A percentile compares a stretch with the other conserved stretches of the same genome.
These are phyloP conservation scores for Nepenthes mirabilis DNA, from an alignment of 148 eudicot genomes.

Conservation along the genomic window DNA sequence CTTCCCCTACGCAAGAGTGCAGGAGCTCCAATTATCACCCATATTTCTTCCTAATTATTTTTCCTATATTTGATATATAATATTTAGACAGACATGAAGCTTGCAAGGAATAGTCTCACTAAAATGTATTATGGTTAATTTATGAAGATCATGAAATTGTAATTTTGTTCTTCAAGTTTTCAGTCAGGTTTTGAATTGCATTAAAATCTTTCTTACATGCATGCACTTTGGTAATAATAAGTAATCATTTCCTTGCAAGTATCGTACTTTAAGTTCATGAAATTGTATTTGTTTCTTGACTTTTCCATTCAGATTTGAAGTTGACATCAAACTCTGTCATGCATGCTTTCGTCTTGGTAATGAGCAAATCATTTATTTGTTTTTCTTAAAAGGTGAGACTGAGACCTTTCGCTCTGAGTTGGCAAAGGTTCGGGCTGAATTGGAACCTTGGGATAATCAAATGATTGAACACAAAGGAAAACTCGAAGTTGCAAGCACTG, in stretches of 20 bases:
- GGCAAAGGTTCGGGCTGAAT: constrained; percentile 66
- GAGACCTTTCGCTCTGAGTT: constrained; percentile 60
- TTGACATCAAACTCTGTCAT: neutral
- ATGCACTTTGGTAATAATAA: constrained; percentile 3
- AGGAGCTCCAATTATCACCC: too few species aligned
- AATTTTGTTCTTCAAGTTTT: neutral
- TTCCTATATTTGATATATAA: too few species aligned
- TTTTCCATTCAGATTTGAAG: neutral
- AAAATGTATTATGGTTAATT: too few species aligned
- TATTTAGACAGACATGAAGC: too few species aligned
- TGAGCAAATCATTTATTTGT: constrained; percentile 1
- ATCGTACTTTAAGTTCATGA: too few species aligned
- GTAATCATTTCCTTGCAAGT: too few species aligned
- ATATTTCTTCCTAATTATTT: too few species aligned
- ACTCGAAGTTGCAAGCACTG: constrained; percentile 79
- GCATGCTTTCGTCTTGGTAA: constrained; percentile 6
- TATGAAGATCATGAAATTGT: neutral
- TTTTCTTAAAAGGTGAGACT: constrained; percentile 52
- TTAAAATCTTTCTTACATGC: neutral
- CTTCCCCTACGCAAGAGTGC: too few species aligned
- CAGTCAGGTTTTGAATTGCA: neutral
- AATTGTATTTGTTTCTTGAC: neutral
- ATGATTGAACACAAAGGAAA: constrained; percentile 87
- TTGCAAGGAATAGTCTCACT: too few species aligned
- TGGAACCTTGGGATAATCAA: constrained; percentile 94